Evolutionary conservation across 192 early-diverging fungal genomes (phyloP), one percentile per base, ranked within the genome.

Genomic region (Pilobolus umbonatus): DNA sequence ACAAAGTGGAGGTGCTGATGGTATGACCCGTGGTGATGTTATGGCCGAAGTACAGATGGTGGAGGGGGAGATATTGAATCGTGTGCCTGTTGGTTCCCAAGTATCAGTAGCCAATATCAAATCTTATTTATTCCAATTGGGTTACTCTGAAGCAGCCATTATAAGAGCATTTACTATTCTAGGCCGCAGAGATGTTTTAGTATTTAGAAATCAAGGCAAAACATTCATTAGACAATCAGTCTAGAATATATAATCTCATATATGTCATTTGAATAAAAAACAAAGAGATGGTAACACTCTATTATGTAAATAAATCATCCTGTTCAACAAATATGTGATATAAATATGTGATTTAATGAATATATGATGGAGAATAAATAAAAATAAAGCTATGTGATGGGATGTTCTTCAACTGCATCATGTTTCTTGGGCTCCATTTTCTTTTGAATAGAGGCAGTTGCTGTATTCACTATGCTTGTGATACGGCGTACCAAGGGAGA

Each of bases 11-110:
- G 83, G 87, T 58, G 87, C 81, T 22, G 87, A 94, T 55, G 96
- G 94, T 47, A 74, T 91, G 67, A 85, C 85, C 9, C 81, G 90
- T 42, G 62, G 77, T 25, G 84, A 93, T 26, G 76, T 95, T 29
- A 78, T 81, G 40, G 68, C 75, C 19, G 85, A 93, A 69, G 86
- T 99, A 31, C 81, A 86, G 51, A 64, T 80, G 26, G 82, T 94
- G 25, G 92, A 96, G 75, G 80, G 84, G 21, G 85, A 88, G 55
- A 89, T 99, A 53, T 85, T 87, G 48, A 75, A 82, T 31, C 88
- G 96, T 26, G 63, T 99, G 51, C 89, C 94, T 5, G 83, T 95
- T 50, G 96, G 96, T 45, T 90, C 88, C 19, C 85, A 86, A 62
- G 80, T 87, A 26, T 69, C 82, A 10, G 72, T 73, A 0, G 55